A percentile compares a stretch with the other conserved stretches of the same genome.
Evolutionary conservation across 805 yeast genomes (phyloP).

Genomic region (Hanseniaspora pseudoguilliermondii): DNA sequence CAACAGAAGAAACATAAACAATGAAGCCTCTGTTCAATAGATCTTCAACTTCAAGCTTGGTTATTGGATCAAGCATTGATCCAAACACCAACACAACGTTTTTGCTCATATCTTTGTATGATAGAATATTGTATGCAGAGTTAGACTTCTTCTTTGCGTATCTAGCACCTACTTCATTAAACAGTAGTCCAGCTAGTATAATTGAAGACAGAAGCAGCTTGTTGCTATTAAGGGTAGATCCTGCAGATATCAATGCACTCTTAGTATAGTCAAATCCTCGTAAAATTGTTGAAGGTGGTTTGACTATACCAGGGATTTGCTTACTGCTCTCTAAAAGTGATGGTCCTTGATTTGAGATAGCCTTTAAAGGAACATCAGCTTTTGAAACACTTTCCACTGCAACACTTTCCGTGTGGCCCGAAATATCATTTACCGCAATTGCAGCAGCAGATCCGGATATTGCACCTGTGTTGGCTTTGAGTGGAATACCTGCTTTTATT

Average conservation of each 20-base stretch:
- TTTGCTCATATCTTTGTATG: slow-evolving; percentile 9
- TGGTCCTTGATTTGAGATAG: not conserved
- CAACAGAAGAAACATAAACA: slow-evolving; percentile 24
- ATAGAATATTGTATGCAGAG: not conserved
- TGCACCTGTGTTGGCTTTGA: not conserved
- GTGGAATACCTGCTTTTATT: not conserved
- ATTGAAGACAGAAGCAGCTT: not conserved
- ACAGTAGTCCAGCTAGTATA: not conserved
- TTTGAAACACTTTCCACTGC: not conserved
- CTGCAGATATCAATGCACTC: not conserved
- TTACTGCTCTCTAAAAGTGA: not conserved
- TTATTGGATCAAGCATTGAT: slow-evolving; percentile 26
- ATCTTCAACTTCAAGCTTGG: slow-evolving; percentile 28
- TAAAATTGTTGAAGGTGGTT: not conserved
- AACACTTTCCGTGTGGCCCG: not conserved
- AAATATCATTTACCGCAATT: not conserved
- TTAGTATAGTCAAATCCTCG: not conserved
- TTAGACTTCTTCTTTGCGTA: slow-evolving; percentile 1
- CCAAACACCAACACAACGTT: slow-evolving; percentile 23
- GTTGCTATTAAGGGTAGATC: not conserved
- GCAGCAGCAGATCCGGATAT: not conserved
- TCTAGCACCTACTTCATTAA: slow-evolving; percentile 8
- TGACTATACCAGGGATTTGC: not conserved
- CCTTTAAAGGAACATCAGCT: not conserved
- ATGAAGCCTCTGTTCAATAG: slow-evolving; percentile 25